A percentile compares a stretch with the other conserved stretches of the same genome.
These are phyloP conservation scores for Eucalyptus cloeziana DNA, from an alignment of 345 rosid species.

Conservation along the genomic window DNA sequence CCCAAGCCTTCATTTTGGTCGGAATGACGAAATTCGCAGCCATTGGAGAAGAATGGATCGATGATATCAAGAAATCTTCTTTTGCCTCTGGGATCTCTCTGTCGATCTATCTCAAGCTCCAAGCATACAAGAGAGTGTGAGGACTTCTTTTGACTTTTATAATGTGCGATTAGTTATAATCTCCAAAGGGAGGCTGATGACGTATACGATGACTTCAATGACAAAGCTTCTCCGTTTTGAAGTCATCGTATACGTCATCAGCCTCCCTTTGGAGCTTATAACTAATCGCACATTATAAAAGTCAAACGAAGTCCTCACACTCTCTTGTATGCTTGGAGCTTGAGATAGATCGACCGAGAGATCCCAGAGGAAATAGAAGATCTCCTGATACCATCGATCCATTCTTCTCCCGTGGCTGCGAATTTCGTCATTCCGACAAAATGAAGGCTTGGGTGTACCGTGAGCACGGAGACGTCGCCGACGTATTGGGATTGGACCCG, in stretches of 20 bases:
- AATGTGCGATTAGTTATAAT: background rate
- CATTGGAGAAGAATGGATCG: background rate
- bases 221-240: background rate
- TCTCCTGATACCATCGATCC: background rate
- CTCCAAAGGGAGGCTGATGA: background rate
- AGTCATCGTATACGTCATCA: background rate
- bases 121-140: background rate
- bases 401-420: background rate
- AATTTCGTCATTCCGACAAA: conserved; percentile 12
- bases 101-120: background rate
- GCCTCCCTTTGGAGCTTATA: background rate
- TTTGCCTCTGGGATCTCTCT: background rate
- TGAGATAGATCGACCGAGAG: background rate
- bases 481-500: conserved; percentile 56
- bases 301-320: background rate
- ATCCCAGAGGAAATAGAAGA: background rate
- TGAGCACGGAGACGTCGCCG: conserved; percentile 48
- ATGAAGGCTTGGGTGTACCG: conserved; percentile 77
- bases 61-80: background rate
- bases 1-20: conserved; percentile 64
- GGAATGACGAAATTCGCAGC: conserved; percentile 6
- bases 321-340: background rate
- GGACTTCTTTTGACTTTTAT: background rate
- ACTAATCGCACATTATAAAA: background rate
- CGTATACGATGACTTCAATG: background rate